A percentile compares a stretch with the other conserved stretches of the same genome.
phyloP scores from a whole-genome alignment of 208 protist species.

The Angomonas deanei region DNA sequence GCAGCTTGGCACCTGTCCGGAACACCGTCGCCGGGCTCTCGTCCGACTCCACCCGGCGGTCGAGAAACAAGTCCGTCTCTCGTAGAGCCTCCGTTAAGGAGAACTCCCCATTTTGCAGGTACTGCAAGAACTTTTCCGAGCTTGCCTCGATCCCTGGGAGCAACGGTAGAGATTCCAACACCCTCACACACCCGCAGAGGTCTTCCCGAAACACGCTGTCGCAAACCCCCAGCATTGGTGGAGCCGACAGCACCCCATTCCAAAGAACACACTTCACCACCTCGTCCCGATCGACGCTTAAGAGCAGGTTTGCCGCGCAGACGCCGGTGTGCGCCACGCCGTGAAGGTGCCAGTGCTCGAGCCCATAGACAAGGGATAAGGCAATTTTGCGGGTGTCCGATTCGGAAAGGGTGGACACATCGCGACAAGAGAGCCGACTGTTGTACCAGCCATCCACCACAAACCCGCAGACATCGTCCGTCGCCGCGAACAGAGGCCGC shows the following conservation, averaged over 20 bases:
- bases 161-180: constrained; percentile 37
- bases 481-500: background rate
- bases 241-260: constrained; percentile 25
- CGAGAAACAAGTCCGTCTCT: constrained; percentile 43
- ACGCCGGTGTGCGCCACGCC: constrained; percentile 64
- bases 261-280: constrained; percentile 1
- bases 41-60: constrained; percentile 25
- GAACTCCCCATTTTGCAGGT: constrained; percentile 22
- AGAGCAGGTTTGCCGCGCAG: constrained; percentile 60
- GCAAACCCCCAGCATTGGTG: constrained; percentile 31
- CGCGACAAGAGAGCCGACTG: background rate
- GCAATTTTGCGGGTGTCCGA: constrained; percentile 24
- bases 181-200: constrained; percentile 52
- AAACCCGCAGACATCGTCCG: background rate
- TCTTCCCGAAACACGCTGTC: constrained; percentile 48
- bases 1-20: constrained; percentile 42
- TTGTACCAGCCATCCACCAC: constrained; percentile 2
- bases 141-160: constrained; percentile 15
- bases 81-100: constrained; percentile 43
- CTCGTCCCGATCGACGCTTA: constrained; percentile 20
- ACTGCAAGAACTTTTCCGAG: constrained; percentile 22
- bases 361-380: constrained; percentile 50
- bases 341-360: constrained; percentile 89
- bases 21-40: constrained; percentile 55
- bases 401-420: background rate